Conservation (phyloP, 2,329 filamentous ascomycete species). For the Epichloe baconii region DNA sequence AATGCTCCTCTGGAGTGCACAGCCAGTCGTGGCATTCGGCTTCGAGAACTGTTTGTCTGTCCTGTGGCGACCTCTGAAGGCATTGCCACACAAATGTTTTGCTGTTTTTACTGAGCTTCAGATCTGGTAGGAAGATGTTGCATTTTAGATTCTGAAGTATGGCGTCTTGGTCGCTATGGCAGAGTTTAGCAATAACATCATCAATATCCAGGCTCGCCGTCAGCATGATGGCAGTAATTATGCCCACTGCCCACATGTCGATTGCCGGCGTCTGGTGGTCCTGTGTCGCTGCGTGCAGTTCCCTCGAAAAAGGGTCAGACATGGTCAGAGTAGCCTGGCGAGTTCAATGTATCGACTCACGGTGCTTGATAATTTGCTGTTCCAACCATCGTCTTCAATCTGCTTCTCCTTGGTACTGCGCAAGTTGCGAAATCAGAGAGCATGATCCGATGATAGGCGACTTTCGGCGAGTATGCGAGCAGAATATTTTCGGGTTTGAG, state of each 20-base stretch:
- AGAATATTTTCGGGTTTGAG: conserved; percentile 43
- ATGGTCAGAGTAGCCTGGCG: not conserved
- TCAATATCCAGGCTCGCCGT: conserved; percentile 11
- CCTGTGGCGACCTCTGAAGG: conserved; percentile 14
- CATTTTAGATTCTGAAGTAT: conserved; percentile 11
- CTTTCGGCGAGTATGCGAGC: conserved; percentile 30
- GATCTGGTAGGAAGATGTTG: conserved; percentile 7
- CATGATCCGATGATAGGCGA: conserved; percentile 30
- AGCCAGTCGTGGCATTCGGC: conserved; percentile 23
- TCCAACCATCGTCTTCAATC: conserved; percentile 32
- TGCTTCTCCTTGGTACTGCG: conserved; percentile 26
- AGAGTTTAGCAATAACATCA: conserved; percentile 13
- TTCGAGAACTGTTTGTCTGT: conserved; percentile 16
- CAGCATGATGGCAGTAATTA: conserved; percentile 28
- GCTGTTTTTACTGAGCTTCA: conserved; percentile 13
- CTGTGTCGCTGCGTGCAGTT: conserved; percentile 16
- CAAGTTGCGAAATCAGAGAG: conserved; percentile 41
- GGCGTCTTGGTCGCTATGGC: conserved; percentile 14
- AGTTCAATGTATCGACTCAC: conserved; percentile 21
- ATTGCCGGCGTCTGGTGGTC: conserved; percentile 23
- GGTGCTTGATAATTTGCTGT: conserved; percentile 36
- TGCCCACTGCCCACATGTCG: conserved; percentile 41
- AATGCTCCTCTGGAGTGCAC: conserved; percentile 17
- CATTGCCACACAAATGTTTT: conserved; percentile 19
- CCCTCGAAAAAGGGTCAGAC: conserved; percentile 19